Conservation (phyloP, 2,329 filamentous ascomycete species). For the Raffaelea ambrosiae region DNA sequence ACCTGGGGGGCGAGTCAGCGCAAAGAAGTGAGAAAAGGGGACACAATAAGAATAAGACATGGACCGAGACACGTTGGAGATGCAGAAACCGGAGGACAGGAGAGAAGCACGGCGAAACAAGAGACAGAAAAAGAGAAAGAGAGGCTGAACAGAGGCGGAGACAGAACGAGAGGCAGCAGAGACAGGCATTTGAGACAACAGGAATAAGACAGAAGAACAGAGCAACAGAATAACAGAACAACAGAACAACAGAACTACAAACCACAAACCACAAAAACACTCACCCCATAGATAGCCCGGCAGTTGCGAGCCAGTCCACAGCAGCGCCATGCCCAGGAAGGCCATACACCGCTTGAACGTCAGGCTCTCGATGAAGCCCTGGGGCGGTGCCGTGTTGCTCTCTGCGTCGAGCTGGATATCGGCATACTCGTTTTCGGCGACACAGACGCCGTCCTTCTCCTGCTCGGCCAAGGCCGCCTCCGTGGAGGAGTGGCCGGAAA, state of each 20-base stretch:
- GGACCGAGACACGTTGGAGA: too few species aligned
- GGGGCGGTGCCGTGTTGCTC: neutral
- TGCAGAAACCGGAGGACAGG: too few species aligned
- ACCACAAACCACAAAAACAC: too few species aligned
- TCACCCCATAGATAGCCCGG: conserved; percentile 21
- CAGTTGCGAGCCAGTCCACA: conserved; percentile 20
- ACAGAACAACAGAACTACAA: too few species aligned
- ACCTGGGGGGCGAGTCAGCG: conserved; percentile 16
- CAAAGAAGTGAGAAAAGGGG: neutral
- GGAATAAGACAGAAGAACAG: neutral
- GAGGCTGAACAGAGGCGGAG: too few species aligned
- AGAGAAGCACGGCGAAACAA: too few species aligned
- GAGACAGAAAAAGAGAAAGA: conserved; percentile 17
- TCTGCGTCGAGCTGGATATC: neutral
- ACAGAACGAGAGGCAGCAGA: too few species aligned
- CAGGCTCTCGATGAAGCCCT: neutral
- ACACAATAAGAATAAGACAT: too few species aligned
- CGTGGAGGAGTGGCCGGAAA: neutral
- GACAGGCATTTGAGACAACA: too few species aligned
- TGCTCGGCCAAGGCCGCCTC: neutral
- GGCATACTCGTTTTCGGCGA: neutral
- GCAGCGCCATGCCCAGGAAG: conserved; percentile 18
- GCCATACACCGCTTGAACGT: conserved; percentile 14
- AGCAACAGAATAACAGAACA: too few species aligned
- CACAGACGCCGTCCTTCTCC: neutral